Evolutionary conservation across 345 rosid species (phyloP).

Genomic region (Syzygium oleosum): DNA sequence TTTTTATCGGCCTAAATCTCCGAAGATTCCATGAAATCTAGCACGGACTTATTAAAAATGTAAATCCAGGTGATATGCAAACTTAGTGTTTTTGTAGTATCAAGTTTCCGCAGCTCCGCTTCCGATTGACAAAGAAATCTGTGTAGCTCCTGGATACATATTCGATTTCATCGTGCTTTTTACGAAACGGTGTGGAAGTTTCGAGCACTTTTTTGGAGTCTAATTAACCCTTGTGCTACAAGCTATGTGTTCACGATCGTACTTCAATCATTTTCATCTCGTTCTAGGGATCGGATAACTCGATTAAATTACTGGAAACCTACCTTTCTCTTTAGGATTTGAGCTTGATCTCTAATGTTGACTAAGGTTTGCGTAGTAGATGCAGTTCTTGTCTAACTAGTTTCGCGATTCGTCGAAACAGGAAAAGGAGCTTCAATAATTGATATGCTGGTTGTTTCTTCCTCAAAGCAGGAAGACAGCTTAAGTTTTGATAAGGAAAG

Average conservation of each 20-base stretch:
- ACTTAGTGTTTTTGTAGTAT: background rate
- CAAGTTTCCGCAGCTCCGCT: background rate
- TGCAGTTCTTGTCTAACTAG: background rate
- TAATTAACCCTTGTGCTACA: background rate
- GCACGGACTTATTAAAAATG: background rate
- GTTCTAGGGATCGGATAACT: background rate
- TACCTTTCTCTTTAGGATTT: background rate
- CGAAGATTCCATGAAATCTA: background rate
- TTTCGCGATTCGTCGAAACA: background rate
- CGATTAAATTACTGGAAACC: background rate
- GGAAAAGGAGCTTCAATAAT: background rate
- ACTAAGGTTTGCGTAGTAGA: background rate
- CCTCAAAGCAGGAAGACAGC: background rate
- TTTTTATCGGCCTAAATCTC: background rate
- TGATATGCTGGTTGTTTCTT: background rate
- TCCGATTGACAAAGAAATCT: background rate
- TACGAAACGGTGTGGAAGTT: background rate
- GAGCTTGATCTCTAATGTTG: background rate
- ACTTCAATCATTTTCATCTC: background rate
- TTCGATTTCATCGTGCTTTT: background rate
- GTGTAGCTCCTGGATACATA: background rate
- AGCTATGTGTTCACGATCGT: background rate
- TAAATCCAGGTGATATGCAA: background rate
- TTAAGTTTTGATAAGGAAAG: background rate
- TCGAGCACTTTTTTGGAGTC: background rate